Evolutionary conservation across 164 flowering plant species (phyloP), one percentile per base, ranked within the genome.

Genomic region (Aristolochia californica): DNA sequence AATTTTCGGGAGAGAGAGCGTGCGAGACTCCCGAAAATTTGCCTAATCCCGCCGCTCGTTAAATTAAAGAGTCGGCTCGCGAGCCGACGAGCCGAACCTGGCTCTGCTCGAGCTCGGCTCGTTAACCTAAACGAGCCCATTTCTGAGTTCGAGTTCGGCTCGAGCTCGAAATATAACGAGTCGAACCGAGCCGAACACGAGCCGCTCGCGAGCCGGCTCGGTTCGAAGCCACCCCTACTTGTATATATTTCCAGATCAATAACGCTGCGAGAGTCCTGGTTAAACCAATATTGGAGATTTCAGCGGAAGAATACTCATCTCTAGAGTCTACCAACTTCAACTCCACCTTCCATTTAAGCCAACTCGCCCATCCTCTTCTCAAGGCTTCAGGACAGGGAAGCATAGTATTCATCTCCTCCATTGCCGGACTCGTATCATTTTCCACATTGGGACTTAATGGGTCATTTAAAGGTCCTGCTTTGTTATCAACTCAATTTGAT

Each of bases 341-440:
- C 17, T 82, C 94, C 15, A 62, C 74, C 21, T 88, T 66, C 70
- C 88, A 88, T 72, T 53, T 84, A 10, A 73, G 81, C 68, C 94
- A 86, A 75, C 82, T 84, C 48, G 79, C 88, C 12, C 69, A 85
- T 67, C 87, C 88, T 53, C 81, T 83, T 50, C 63, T 85, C 14
- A 88, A 85, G 67, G 81, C 83, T 23, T 80, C 88, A 16, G 91
- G 84, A 53, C 53, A 17, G 24, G 89, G 87, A 48, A 83, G 81
- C 69, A 70, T 86, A 60, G 87, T 89, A 60, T 84, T 86, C 67
- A 75, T 84, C 45, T 90, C 97, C 30, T 87, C 95, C 61, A 87
- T 85, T 62, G 83, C 83, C 13, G 87, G 93, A 28, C 47, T 78
- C 23, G 68, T 78, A 15, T 65, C 72, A 30, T 0, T 82, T 13